Evolutionary conservation across 2,329 filamentous ascomycete species (phyloP).

Genomic region (Periconia digitata): DNA sequence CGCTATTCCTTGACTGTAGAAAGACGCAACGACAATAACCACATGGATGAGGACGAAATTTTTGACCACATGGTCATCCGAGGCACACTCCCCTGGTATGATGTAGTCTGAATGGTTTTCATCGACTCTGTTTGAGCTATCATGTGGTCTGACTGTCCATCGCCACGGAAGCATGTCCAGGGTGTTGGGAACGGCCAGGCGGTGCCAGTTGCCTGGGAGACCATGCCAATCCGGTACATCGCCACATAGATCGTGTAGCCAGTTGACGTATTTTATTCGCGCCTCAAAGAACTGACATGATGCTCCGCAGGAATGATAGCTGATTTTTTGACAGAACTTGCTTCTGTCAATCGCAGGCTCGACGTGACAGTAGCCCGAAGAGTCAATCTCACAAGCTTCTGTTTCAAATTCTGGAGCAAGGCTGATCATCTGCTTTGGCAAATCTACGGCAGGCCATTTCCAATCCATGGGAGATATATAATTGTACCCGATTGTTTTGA

Average conservation of each 20-base stretch:
- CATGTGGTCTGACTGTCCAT: slow-evolving; percentile 26
- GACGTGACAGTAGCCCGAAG: slow-evolving; percentile 33
- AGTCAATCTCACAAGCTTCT: slow-evolving; percentile 35
- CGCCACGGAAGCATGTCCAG: slow-evolving; percentile 37
- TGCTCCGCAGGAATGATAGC: slow-evolving; percentile 28
- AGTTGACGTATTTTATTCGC: slow-evolving; percentile 34
- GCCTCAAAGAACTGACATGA: slow-evolving; percentile 34
- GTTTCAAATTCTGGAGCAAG: slow-evolving; percentile 29
- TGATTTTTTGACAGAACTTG: slow-evolving; percentile 33
- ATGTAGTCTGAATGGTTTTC: slow-evolving; percentile 2
- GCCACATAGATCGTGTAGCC: slow-evolving; percentile 36
- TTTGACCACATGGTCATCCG: slow-evolving; percentile 24
- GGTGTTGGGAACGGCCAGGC: slow-evolving; percentile 20
- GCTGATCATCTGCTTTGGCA: slow-evolving; percentile 21
- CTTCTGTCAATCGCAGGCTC: slow-evolving; percentile 28
- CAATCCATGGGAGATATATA: slow-evolving; percentile 34
- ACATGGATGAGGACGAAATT: slow-evolving; percentile 25
- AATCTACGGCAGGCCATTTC: slow-evolving; percentile 30
- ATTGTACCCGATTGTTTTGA: slow-evolving; percentile 25
- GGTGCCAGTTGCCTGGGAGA: slow-evolving; percentile 31
- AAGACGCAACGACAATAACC: slow-evolving; percentile 17
- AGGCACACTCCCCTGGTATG: slow-evolving; percentile 16
- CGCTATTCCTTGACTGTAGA: slow-evolving; percentile 7
- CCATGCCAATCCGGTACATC: slow-evolving; percentile 31
- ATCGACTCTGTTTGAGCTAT: slow-evolving; percentile 4